Evolutionary conservation across 306 rosid species (phyloP).

Genomic region (Betula pendula): DNA sequence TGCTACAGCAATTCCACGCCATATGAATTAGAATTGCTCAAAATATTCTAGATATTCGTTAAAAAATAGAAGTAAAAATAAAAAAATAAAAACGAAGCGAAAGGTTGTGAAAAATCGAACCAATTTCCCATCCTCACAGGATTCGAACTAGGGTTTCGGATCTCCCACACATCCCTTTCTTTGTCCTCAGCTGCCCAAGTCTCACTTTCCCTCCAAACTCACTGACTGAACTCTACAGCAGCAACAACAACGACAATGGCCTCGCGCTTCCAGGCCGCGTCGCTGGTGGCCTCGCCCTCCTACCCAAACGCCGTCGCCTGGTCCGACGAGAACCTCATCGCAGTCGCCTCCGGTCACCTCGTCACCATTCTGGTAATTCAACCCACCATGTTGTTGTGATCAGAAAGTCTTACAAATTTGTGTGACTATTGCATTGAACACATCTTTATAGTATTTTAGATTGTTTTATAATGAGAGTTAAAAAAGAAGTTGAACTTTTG

Average conservation of each 20-base stretch:
- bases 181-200: not conserved
- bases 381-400: not conserved
- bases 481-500: not conserved
- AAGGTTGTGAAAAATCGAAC: not conserved
- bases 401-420: not conserved
- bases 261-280: slow-evolving; percentile 56
- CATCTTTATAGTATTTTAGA: not conserved
- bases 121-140: not conserved
- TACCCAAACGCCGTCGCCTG: slow-evolving; percentile 77
- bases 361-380: slow-evolving; percentile 64
- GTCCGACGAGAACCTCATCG: slow-evolving; percentile 86
- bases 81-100: too few relatives aligned
- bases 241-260: slow-evolving; percentile 27
- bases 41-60: too few relatives aligned
- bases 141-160: slow-evolving; percentile 33
- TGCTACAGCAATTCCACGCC: too few relatives aligned
- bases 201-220: slow-evolving; percentile 41
- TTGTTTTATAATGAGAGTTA: not conserved
- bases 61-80: too few relatives aligned
- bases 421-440: not conserved
- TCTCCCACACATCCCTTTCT: not conserved
- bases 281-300: slow-evolving; percentile 54
- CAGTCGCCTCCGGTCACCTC: slow-evolving; percentile 79
- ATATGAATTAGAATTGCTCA: too few relatives aligned
- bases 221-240: not conserved